phyloP scores from a whole-genome alignment of 2,329 filamentous ascomycete species.

The Paraphoma sp. region DNA sequence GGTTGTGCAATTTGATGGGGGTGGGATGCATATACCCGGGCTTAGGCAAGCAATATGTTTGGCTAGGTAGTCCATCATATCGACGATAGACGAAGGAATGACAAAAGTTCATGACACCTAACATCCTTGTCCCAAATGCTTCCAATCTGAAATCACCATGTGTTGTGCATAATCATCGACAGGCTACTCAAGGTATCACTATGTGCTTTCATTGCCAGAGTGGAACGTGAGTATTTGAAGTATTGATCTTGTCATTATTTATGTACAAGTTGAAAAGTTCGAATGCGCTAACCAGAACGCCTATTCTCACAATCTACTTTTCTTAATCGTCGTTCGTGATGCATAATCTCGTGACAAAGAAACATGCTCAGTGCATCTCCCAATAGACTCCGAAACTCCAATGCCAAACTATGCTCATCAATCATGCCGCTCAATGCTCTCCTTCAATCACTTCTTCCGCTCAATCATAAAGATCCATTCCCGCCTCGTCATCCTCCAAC shows the following conservation, averaged over 20 bases:
- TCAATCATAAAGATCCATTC: conserved; percentile 73
- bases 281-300: conserved; percentile 3
- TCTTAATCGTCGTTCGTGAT: conserved; percentile 8
- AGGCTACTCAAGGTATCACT: too few relatives aligned
- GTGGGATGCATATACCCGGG: conserved; percentile 40
- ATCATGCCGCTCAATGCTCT: neutral
- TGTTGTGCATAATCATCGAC: neutral
- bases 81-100: conserved; percentile 40
- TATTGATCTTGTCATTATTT: conserved; percentile 10
- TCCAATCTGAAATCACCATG: neutral
- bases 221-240: neutral
- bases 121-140: neutral
- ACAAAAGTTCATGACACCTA: conserved; percentile 31
- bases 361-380: neutral
- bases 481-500: conserved; percentile 58
- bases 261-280: conserved; percentile 9
- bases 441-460: neutral
- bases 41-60: conserved; percentile 32
- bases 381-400: conserved; percentile 14
- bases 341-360: conserved; percentile 4
- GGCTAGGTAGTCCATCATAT: conserved; percentile 34
- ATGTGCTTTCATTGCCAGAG: neutral
- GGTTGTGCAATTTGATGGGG: conserved; percentile 21
- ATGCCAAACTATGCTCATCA: conserved; percentile 12
- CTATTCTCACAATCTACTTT: conserved; percentile 1